These are phyloP conservation scores for Acacia pycnantha DNA, from an alignment of 331 rosid genomes.

Conservation along the genomic window DNA sequence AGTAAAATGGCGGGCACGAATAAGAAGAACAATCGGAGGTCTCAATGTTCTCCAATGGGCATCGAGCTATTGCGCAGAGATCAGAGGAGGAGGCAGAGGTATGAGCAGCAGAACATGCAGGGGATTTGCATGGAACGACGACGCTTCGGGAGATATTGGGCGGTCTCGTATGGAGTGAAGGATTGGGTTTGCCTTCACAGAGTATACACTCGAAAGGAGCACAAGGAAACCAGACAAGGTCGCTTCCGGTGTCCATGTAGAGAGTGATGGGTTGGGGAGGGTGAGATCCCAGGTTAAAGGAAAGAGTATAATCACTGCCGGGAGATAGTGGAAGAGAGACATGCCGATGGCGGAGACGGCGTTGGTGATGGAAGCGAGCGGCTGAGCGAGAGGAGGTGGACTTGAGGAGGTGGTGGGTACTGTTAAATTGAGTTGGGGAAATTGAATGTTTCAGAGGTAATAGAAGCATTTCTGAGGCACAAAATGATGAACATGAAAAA, in stretches of 20 bases:
- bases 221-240: conserved; percentile 96
- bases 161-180: conserved; percentile 32
- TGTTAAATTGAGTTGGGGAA: conserved; percentile 62
- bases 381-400: conserved; percentile 62
- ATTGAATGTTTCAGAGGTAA: conserved; percentile 69
- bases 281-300: conserved; percentile 54
- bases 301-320: conserved; percentile 84
- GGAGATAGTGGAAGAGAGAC: conserved; percentile 81
- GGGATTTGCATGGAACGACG: conserved; percentile 62
- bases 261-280: conserved; percentile 65
- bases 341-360: conserved; percentile 27
- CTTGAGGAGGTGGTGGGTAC: conserved; percentile 75
- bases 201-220: conserved; percentile 87
- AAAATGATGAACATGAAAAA: conserved; percentile 30
- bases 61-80: conserved; percentile 80
- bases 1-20: conserved; percentile 82
- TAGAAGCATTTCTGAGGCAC: conserved; percentile 35
- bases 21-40: conserved; percentile 63
- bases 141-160: conserved; percentile 43
- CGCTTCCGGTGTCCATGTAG: conserved; percentile 97
- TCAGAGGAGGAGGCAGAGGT: conserved; percentile 48
- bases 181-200: conserved; percentile 76
- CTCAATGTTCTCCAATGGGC: conserved; percentile 77
- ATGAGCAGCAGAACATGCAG: conserved; percentile 77
- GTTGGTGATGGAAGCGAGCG: conserved; percentile 57